These are phyloP conservation scores for Sporothrix phasma DNA, from an alignment of 2,329 filamentous ascomycete species.

Conservation along the genomic window DNA sequence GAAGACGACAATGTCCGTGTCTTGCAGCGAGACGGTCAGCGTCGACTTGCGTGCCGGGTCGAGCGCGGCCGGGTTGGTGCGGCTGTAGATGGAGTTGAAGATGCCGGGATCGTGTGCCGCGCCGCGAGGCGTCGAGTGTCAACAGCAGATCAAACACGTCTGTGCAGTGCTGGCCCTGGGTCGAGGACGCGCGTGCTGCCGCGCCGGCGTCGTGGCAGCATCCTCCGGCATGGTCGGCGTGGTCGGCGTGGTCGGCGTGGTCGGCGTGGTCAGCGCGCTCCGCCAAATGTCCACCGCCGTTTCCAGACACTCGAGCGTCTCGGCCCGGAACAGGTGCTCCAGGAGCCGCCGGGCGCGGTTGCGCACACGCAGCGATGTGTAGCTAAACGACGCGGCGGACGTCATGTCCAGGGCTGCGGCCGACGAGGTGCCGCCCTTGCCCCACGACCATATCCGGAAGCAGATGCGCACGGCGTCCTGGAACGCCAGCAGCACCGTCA, in stretches of 20 bases:
- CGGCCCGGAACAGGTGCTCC: constrained; percentile 85
- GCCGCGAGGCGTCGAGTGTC: constrained; percentile 80
- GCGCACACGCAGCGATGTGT: constrained; percentile 82
- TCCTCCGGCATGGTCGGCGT: constrained; percentile 21
- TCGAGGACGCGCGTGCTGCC: neutral
- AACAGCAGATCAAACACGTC: constrained; percentile 80
- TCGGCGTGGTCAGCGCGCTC: constrained; percentile 30
- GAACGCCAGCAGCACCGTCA: constrained; percentile 92
- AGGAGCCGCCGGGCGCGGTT: constrained; percentile 80
- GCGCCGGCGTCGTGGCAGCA: too few relatives aligned
- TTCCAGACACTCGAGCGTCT: constrained; percentile 87
- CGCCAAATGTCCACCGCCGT: constrained; percentile 82
- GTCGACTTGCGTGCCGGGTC: constrained; percentile 77
- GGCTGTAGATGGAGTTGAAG: constrained; percentile 92
- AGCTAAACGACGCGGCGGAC: constrained; percentile 73
- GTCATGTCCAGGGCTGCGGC: constrained; percentile 38
- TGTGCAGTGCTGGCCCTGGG: constrained; percentile 30
- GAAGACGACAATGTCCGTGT: constrained; percentile 78
- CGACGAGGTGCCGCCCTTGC: constrained; percentile 5
- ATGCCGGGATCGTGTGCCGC: constrained; percentile 82
- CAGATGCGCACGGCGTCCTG: constrained; percentile 91
- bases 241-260: constrained; percentile 31
- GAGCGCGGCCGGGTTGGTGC: constrained; percentile 73
- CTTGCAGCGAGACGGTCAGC: constrained; percentile 72
- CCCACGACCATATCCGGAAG: constrained; percentile 86